These are phyloP conservation scores for Xylaria nigripes DNA, from an alignment of 495 filamentous ascomycete genomes.

Conservation along the genomic window DNA sequence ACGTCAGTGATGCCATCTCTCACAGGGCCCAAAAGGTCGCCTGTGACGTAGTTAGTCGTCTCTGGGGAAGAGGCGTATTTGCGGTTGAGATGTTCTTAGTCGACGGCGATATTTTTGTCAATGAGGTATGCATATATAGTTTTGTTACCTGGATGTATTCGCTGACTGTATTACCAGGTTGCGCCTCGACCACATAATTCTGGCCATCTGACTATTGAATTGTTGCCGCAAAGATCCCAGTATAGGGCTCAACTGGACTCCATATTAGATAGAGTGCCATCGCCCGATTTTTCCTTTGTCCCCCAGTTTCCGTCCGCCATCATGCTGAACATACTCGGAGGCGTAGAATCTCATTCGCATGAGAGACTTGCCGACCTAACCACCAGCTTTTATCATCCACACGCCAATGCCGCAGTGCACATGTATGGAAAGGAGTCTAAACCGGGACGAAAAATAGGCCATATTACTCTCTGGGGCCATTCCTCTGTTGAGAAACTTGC, in stretches of 20 bases:
- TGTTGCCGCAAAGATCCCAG: conserved; percentile 74
- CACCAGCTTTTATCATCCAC: conserved; percentile 47
- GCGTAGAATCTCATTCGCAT: conserved; percentile 60
- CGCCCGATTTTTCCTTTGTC: conserved; percentile 50
- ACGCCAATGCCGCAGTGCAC: conserved; percentile 52
- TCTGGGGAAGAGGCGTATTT: conserved; percentile 88
- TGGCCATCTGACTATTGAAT: conserved; percentile 95
- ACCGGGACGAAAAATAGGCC: conserved; percentile 89
- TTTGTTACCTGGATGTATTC: not conserved
- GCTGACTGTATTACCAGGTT: conserved; percentile 26
- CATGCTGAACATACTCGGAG: conserved; percentile 96
- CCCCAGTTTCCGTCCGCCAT: conserved; percentile 57
- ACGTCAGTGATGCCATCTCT: conserved; percentile 52
- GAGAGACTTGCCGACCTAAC: conserved; percentile 56
- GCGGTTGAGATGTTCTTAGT: conserved; percentile 95
- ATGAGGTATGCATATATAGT: conserved; percentile 48
- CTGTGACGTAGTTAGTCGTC: conserved; percentile 63
- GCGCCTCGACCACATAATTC: conserved; percentile 96
- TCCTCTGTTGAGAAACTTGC: conserved; percentile 66
- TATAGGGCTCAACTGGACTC: conserved; percentile 85
- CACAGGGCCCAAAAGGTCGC: conserved; percentile 68
- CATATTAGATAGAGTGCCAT: conserved; percentile 68
- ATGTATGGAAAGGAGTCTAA: conserved; percentile 88
- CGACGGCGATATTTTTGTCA: conserved; percentile 70
- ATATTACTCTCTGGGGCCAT: conserved; percentile 66